phyloP scores from a whole-genome alignment of 768 basidiomycete genomes.

The Xanthoconium stramineum region DNA sequence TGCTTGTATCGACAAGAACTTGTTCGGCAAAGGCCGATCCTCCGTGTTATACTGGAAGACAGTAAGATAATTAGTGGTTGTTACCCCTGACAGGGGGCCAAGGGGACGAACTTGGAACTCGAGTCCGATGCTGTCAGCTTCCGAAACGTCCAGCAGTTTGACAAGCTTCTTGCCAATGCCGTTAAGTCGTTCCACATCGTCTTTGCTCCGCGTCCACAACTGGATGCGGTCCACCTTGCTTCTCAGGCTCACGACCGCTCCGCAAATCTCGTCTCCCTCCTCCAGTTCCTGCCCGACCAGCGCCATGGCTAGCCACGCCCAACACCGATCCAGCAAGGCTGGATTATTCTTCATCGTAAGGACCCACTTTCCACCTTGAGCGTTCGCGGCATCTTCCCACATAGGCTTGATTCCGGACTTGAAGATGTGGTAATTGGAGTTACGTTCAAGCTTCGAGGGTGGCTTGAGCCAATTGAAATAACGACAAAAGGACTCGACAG shows the following conservation, averaged over 20 bases:
- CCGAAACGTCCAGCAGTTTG: constrained; percentile 78
- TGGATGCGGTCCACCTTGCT: constrained; percentile 90
- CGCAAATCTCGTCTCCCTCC: constrained; percentile 72
- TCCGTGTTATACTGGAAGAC: constrained; percentile 75
- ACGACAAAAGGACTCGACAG: constrained; percentile 86
- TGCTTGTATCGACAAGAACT: constrained; percentile 77
- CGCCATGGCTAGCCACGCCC: constrained; percentile 89
- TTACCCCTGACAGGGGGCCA: not conserved
- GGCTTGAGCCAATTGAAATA: constrained; percentile 95
- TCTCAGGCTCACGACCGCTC: constrained; percentile 82
- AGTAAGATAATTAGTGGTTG: not conserved
- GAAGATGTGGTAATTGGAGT: constrained; percentile 95
- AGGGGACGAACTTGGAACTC: constrained; percentile 75
- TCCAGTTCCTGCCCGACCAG: constrained; percentile 69
- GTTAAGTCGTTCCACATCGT: constrained; percentile 83
- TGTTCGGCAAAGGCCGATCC: constrained; percentile 75
- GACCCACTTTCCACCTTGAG: constrained; percentile 93
- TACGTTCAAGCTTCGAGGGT: constrained; percentile 82
- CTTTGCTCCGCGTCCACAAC: constrained; percentile 84
- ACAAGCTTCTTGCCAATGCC: constrained; percentile 79
- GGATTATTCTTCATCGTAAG: constrained; percentile 88
- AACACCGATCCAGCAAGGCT: constrained; percentile 76
- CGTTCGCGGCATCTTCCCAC: constrained; percentile 96
- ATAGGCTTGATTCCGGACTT: constrained; percentile 93
- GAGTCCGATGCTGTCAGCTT: constrained; percentile 79